Conservation (phyloP, 2,329 filamentous ascomycete species). For the Alternaria ventricosa region DNA sequence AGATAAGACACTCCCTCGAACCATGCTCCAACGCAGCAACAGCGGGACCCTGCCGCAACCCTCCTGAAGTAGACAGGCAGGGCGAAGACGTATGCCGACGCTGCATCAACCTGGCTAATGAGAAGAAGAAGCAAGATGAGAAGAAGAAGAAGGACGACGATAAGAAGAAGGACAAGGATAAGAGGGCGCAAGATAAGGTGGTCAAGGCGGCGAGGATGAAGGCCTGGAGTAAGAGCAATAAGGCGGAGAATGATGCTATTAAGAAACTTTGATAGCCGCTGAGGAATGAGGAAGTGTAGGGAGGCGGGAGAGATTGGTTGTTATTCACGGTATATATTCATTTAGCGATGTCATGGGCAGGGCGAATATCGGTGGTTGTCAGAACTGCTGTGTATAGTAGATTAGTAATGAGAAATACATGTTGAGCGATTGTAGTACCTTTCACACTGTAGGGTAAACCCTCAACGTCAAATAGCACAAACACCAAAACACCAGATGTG, state of each 20-base stretch:
- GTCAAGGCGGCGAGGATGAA: background rate
- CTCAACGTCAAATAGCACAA: background rate
- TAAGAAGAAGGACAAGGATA: background rate
- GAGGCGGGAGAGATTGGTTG: background rate
- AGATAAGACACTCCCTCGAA: too few relatives aligned
- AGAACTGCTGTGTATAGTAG: background rate
- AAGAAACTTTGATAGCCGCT: rapidly evolving
- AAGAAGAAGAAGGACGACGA: background rate
- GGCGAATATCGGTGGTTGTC: background rate
- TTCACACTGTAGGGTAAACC: background rate
- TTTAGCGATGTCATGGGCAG: background rate
- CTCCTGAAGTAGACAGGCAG: background rate
- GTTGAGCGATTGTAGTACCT: background rate
- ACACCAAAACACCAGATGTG: background rate
- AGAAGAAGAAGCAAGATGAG: background rate
- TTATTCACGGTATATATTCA: background rate
- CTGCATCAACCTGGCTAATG: background rate
- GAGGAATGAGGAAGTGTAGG: too few relatives aligned
- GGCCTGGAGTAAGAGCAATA: background rate
- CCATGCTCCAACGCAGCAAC: too few relatives aligned
- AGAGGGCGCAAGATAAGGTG: background rate
- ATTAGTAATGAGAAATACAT: background rate
- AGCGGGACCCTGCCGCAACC: background rate
- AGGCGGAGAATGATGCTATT: background rate
- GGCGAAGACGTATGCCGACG: background rate